Base-by-base conservation (phyloP, 768 basidiomycete species). In the Kwoniella sp. region DNA sequence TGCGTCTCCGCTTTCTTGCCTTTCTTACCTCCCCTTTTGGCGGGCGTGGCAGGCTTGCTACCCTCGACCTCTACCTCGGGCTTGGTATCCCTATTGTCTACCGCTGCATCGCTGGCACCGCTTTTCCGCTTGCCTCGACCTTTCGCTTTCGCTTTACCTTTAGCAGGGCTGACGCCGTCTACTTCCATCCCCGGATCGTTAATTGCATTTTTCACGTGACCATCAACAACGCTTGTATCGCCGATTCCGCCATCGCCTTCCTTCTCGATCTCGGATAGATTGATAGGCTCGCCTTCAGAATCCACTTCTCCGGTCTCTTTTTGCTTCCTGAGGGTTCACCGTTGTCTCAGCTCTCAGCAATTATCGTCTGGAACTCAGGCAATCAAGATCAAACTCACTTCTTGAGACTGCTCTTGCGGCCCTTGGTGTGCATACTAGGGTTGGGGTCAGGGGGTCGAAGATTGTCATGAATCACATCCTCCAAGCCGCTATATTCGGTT, bases 401-500 rank as follows among this genome's bases (percentile, higher is more conserved):
- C 68, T 80, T 82, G 58, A 78, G 67, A 58, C 66, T 70, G 30
- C 77, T 77, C 67, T 85, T 85, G 30, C 83, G 78, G 6, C 84
- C 84, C 21, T 80, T 82, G 0, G 83, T 85, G 46, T 80, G 80
- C 60, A 83, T 78, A 6, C 79, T 79, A 54, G 84, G 82, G 12
- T 74, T 74, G 5, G 73, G 70, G 15, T 79, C 80, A 15, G 83
- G 82, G 17, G 85, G 85, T 44, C 84, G 80, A 12, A 86, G 79
- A 57, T 72, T 70, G 46, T 68, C 86, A 65, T 87, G 80, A 9
- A 83, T 85, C 24, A 91, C 88, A 17, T 86, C 84, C 47, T 87
- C 81, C 3, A 94, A 77, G 50, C 82, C 83, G 70, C 75, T 77
- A 54, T 37, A 55, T 44, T 5, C 29, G 25, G 25, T 30, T 30